phyloP scores from a whole-genome alignment of 148 eudicot genomes.

The Salicornia ramosissima region DNA sequence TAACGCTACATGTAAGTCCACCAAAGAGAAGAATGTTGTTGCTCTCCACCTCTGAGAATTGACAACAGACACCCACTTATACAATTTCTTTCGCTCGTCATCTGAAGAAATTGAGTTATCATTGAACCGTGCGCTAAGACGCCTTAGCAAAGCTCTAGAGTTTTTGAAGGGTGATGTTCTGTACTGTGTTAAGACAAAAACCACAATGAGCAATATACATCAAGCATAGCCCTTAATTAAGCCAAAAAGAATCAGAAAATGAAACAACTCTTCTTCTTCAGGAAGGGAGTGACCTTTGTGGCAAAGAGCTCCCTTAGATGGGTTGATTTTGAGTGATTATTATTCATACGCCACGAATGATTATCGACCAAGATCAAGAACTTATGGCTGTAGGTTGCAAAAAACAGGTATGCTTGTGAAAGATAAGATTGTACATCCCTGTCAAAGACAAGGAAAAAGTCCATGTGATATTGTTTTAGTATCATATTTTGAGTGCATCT shows the following conservation, averaged over 20 bases:
- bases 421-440: slow-evolving; percentile 97
- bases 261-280: not conserved
- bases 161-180: slow-evolving; percentile 90
- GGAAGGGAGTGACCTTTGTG: slow-evolving; percentile 62
- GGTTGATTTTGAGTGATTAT: slow-evolving; percentile 35
- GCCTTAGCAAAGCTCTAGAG: slow-evolving; percentile 48
- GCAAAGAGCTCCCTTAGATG: slow-evolving; percentile 88
- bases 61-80: slow-evolving; percentile 56
- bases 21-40: slow-evolving; percentile 57
- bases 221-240: not conserved
- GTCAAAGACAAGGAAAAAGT: slow-evolving; percentile 17
- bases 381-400: slow-evolving; percentile 62
- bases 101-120: slow-evolving; percentile 32
- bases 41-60: slow-evolving; percentile 54
- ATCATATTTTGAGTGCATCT: not conserved
- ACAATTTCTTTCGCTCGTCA: slow-evolving; percentile 32
- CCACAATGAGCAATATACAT: slow-evolving; percentile 18
- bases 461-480: not conserved
- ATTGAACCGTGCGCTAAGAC: slow-evolving; percentile 32
- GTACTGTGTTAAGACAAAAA: slow-evolving; percentile 45
- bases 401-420: slow-evolving; percentile 75
- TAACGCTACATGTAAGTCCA: slow-evolving; percentile 68
- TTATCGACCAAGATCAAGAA: slow-evolving; percentile 85
- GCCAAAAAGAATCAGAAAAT: not conserved
- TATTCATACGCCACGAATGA: slow-evolving; percentile 69